A percentile compares a stretch with the other conserved stretches of the same genome.
phyloP scores from a whole-genome alignment of 2,329 filamentous ascomycete species.

The Monosporascus sp. region DNA sequence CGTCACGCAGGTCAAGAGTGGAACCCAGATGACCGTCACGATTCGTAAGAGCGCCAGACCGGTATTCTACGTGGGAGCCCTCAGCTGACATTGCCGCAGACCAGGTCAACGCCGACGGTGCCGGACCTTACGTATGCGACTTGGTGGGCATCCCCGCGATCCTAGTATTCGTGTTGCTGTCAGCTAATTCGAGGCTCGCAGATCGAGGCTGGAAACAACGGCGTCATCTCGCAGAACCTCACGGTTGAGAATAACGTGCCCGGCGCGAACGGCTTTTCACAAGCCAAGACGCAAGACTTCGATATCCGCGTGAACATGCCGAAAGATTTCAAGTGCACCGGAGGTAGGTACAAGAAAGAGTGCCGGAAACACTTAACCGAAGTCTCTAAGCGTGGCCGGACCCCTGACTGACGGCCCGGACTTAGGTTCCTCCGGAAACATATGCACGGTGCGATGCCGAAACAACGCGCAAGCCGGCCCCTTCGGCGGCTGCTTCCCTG shows the following conservation, averaged over 20 bases:
- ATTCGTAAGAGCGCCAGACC: constrained; percentile 25
- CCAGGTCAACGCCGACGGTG: constrained; percentile 50
- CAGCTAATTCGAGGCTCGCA: neutral
- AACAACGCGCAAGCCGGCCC: constrained; percentile 53
- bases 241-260: constrained; percentile 55
- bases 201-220: constrained; percentile 26
- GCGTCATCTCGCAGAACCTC: constrained; percentile 40
- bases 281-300: constrained; percentile 50
- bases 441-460: constrained; percentile 54
- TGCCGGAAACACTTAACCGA: neutral
- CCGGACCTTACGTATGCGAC: constrained; percentile 50
- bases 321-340: constrained; percentile 40
- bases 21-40: constrained; percentile 38
- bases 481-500: constrained; percentile 53
- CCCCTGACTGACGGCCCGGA: neutral
- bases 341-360: constrained; percentile 32
- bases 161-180: neutral
- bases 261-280: constrained; percentile 51
- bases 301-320: constrained; percentile 51
- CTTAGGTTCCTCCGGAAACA: constrained; percentile 47
- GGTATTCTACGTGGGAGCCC: neutral
- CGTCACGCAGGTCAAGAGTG: constrained; percentile 45
- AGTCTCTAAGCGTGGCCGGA: neutral
- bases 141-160: constrained; percentile 35
- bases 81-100: constrained; percentile 19